Conservation (phyloP, 2,329 filamentous ascomycete species). For the Colletotrichum navitas region DNA sequence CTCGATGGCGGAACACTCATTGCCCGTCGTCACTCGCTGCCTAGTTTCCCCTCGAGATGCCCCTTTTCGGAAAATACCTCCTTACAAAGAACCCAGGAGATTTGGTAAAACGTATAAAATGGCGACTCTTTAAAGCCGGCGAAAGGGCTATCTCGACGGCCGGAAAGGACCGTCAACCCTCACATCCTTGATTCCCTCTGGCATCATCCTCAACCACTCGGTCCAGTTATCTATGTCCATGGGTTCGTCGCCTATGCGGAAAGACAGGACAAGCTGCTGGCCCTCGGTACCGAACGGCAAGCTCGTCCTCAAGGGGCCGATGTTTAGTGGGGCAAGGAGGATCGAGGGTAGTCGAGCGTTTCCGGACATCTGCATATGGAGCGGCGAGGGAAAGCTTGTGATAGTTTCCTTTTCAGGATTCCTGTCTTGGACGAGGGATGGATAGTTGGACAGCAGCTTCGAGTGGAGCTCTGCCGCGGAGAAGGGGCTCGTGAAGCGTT, state of each 20-base stretch:
- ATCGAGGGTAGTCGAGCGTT: slow-evolving; percentile 68
- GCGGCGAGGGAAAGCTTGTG: slow-evolving; percentile 65
- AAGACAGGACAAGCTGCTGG: slow-evolving; percentile 62
- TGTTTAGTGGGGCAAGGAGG: slow-evolving; percentile 64
- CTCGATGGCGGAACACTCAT: not conserved
- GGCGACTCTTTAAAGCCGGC: not conserved
- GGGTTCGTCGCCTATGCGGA: slow-evolving; percentile 64
- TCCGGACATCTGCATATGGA: slow-evolving; percentile 68
- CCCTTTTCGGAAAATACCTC: not conserved
- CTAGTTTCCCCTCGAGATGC: not conserved
- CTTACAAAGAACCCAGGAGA: not conserved
- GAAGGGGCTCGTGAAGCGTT: slow-evolving; percentile 57
- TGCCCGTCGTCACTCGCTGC: not conserved
- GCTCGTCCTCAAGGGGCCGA: slow-evolving; percentile 53
- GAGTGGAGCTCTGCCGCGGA: slow-evolving; percentile 68
- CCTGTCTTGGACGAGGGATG: slow-evolving; percentile 64
- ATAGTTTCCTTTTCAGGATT: slow-evolving; percentile 61
- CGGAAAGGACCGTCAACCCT: slow-evolving; percentile 66
- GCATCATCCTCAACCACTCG: slow-evolving; percentile 71
- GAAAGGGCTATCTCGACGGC: slow-evolving; percentile 50
- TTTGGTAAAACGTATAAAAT: slow-evolving; percentile 34
- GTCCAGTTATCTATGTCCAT: slow-evolving; percentile 67
- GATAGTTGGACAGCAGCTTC: slow-evolving; percentile 64
- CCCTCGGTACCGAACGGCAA: slow-evolving; percentile 59
- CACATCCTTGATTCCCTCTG: slow-evolving; percentile 67